Base-by-base conservation (phyloP, 2,329 filamentous ascomycete species). In the Colletotrichum spinosum region DNA sequence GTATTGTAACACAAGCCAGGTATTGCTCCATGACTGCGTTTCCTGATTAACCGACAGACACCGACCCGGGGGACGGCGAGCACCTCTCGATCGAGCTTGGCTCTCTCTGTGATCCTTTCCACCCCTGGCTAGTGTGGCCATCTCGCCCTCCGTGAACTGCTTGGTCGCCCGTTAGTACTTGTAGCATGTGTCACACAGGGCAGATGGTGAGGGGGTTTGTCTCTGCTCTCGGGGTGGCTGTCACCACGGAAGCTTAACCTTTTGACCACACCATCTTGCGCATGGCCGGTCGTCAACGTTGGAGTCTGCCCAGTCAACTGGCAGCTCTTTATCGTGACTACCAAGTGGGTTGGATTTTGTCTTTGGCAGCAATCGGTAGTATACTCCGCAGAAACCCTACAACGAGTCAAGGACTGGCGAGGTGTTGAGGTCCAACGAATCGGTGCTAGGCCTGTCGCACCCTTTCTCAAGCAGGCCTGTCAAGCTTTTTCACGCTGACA, bases 1-100 rank as follows among this genome's bases (percentile, higher is more conserved):
- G 25, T 25, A 25, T 25, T 25, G 25, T 25, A 25, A 25, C 25
- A 25, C 25, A 25, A 25, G 25, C 25, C 25, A 25, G 25, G 25
- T 25, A 5, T 0, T 25, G 4, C 25, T 25, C 1, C 25, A 5
- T 25, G 4, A 25, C 25, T 25, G 25, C 25, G 5, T 25, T 25
- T 25, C 4, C 25, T 25, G 1, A 25, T 25, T 25, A 25, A 25
- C 3, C 25, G 25, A 25, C 25, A 25, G 4, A 38, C 34, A 12
- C 34, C 44, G 9, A 15, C 35, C 55, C 44, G 44, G 55, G 46
- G 17, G 51, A 42, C 37, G 55, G 55, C 45, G 55, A 51, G 51
- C 55, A 42, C 48, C 42, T 52, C 38, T 25, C 12, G n/a, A 49
- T 25, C 35, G 41, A 59, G 37, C 13, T 45, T 58, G 42, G 49